Evolutionary conservation across 2,329 filamentous ascomycete genomes (phyloP).

Genomic region (Ascochyta clinopodiicola): DNA sequence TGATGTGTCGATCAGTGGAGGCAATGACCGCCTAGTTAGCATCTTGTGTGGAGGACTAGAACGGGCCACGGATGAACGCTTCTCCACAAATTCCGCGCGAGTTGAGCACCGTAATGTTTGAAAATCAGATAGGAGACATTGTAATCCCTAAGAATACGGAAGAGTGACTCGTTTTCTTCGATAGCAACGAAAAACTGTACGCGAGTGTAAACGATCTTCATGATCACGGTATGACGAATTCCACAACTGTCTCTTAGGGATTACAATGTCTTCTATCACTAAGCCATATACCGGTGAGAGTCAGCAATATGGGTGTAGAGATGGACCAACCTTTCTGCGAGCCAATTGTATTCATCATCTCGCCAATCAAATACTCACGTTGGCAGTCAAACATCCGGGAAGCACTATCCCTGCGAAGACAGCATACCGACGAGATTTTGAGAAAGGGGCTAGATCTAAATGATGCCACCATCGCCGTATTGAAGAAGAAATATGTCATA

Average conservation of each 20-base stretch:
- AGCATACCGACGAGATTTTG: slow-evolving; percentile 46
- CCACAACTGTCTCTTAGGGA: neutral
- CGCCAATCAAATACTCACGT: slow-evolving; percentile 91
- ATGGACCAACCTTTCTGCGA: slow-evolving; percentile 84
- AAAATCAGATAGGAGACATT: slow-evolving; percentile 76
- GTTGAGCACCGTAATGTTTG: slow-evolving; percentile 74
- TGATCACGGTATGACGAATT: slow-evolving; percentile 68
- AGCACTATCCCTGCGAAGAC: slow-evolving; percentile 79
- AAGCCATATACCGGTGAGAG: slow-evolving; percentile 56
- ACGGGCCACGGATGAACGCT: slow-evolving; percentile 64
- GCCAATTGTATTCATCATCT: slow-evolving; percentile 85
- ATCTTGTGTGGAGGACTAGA: slow-evolving; percentile 65
- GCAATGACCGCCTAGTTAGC: slow-evolving; percentile 67
- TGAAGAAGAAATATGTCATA: slow-evolving; percentile 30
- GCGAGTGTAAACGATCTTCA: slow-evolving; percentile 94
- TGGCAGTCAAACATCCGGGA: slow-evolving; percentile 76
- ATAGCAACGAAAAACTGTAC: slow-evolving; percentile 92
- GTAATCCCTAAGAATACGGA: slow-evolving; percentile 79
- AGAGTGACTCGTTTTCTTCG: slow-evolving; percentile 85
- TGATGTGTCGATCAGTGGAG: slow-evolving; percentile 67
- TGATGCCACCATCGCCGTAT: slow-evolving; percentile 1
- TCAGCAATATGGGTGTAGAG: slow-evolving; percentile 87
- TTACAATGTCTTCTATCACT: neutral
- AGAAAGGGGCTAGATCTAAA: slow-evolving; percentile 34
- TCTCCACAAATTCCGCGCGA: slow-evolving; percentile 64